Conservation (phyloP, 495 filamentous ascomycete species). For the Aspergillus nidulans region DNA sequence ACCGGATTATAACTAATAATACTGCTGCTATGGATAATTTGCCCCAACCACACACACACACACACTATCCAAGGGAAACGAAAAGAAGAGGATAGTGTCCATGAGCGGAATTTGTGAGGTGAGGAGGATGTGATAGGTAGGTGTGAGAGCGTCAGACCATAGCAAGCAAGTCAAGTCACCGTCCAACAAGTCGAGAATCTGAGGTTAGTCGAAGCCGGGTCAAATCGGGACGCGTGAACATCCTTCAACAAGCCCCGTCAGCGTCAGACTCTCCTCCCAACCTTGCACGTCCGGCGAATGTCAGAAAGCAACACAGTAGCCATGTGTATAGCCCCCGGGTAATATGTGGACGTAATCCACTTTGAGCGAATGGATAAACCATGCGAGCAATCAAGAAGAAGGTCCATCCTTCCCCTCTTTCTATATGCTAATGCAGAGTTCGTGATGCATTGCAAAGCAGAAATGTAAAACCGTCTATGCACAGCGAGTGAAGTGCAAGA, state of each 20-base stretch:
- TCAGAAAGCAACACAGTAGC: neutral
- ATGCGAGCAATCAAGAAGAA: constrained; percentile 10
- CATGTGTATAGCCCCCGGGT: neutral
- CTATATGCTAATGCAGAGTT: constrained; percentile 44
- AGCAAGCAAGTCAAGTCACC: constrained; percentile 9
- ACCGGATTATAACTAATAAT: constrained; percentile 22
- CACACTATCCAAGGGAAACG: constrained; percentile 5
- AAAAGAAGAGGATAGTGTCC: neutral
- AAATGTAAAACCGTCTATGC: constrained; percentile 29
- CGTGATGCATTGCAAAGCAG: constrained; percentile 20
- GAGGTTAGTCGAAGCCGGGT: neutral
- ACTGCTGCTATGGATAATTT: constrained; percentile 10
- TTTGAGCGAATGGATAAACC: constrained; percentile 9
- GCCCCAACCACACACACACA: constrained; percentile 5
- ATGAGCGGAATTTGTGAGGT: neutral
- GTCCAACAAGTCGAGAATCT: neutral
- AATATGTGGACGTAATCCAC: neutral
- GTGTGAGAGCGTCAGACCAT: constrained; percentile 1
- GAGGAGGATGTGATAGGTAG: neutral
- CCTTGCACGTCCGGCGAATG: neutral
- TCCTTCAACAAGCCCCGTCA: neutral
- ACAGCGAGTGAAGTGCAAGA: constrained; percentile 44
- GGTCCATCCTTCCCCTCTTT: constrained; percentile 17
- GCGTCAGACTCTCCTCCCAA: neutral
- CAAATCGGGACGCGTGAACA: neutral